Evolutionary conservation across 225 moss, liverwort and hornwort species (phyloP).

Genomic region (Lunularia cruciata): DNA sequence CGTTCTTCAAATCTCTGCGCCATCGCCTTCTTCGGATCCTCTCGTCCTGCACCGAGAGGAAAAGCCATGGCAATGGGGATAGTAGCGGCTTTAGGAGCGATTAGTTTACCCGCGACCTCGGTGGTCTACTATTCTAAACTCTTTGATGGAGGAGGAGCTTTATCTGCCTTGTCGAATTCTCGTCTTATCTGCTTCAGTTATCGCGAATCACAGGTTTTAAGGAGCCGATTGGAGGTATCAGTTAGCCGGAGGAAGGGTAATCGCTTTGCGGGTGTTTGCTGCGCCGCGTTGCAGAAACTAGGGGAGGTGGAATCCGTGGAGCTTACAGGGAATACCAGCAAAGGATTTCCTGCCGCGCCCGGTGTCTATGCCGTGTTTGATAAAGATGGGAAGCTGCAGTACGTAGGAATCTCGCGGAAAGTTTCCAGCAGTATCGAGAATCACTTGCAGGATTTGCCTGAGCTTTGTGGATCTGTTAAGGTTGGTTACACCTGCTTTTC

Average conservation of each 20-base stretch:
- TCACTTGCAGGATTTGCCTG: slow-evolving; percentile 78
- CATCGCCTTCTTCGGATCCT: too few species aligned
- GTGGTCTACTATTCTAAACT: neutral
- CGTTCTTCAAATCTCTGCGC: too few species aligned
- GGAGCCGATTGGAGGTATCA: neutral
- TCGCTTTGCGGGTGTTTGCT: slow-evolving; percentile 6
- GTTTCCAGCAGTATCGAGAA: slow-evolving; percentile 66
- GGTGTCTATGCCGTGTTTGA: slow-evolving; percentile 89
- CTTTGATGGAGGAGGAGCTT: neutral
- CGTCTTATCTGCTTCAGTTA: slow-evolving; percentile 4
- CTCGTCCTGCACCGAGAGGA: too few species aligned
- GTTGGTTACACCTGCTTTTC: slow-evolving; percentile 41
- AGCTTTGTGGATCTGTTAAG: slow-evolving; percentile 82
- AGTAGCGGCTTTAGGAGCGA: neutral
- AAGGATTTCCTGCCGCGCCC: slow-evolving; percentile 56
- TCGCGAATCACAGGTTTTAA: neutral
- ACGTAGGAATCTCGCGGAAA: slow-evolving; percentile 78
- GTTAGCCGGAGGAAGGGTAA: neutral
- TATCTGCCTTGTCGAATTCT: neutral
- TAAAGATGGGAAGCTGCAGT: slow-evolving; percentile 79
- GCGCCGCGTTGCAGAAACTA: slow-evolving; percentile 54
- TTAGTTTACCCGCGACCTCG: neutral
- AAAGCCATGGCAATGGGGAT: slow-evolving; percentile 2
- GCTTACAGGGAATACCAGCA: slow-evolving; percentile 31
- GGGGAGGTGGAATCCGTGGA: slow-evolving; percentile 66